Base-by-base conservation (phyloP, 768 basidiomycete genomes). In the Pulveroboletus frians region DNA sequence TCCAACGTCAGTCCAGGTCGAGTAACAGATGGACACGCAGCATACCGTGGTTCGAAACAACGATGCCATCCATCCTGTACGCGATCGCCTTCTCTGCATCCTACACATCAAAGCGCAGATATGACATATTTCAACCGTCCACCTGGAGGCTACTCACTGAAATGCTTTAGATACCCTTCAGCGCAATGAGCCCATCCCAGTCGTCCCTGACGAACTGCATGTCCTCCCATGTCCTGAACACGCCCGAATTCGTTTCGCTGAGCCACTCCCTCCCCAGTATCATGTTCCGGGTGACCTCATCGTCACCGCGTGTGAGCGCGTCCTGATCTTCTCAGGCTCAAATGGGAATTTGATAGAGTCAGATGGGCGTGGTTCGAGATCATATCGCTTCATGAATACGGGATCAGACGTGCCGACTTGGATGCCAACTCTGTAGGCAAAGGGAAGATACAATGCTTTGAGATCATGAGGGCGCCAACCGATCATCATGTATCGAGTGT, bases 391-490 rank as follows among this genome's bases (percentile, higher is more conserved):
- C 88, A 89, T 89, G 69, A 90, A 91, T 11, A 78, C 85, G 0
- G 89, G 89, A 60, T 92, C 88, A 0, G 84, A 83, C 8, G 71
- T 72, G 43, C 84, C 85, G 21, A 86, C 74, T 59, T 88, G 83
- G 35, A 72, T 67, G 7, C 87, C 87, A 17, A 82, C 65, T 6
- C 85, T 84, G 49, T 84, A 80, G 0, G 58, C 55, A 60, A 88
- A 85, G 6, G 88, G 87, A 11, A 86, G 72, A 61, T 79, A 90
- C 0, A 78, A 71, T 3, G 65, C 74, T 42, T 79, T 74, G 46
- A 91, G 70, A 59, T 91, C 88, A 63, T 84, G 82, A 4, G 85
- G 85, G 3, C 86, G 80, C 85, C 84, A 90, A 20, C 85, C 88
- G 29, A 89, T 65, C 0, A 69, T 46, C 76, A 82, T 81, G 86